Base-by-base conservation (phyloP, 179 eudicot genomes). In the Silene vulgaris region DNA sequence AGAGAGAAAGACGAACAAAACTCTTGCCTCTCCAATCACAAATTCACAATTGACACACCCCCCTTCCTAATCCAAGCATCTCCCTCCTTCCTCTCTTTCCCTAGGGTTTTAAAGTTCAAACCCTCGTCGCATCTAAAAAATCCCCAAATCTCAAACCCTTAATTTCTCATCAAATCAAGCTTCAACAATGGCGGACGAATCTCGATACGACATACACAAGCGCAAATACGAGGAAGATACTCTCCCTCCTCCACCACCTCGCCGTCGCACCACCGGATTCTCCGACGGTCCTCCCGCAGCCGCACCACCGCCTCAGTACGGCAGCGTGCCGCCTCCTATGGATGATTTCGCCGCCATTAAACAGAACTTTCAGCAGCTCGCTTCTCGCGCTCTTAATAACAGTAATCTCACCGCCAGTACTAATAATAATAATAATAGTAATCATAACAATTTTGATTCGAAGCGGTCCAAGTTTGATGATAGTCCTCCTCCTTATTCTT, bases 191-290 rank as follows among this genome's bases (percentile, higher is more conserved):
- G 90, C 97, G 43, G 97, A 92, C 14, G 97, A 91, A 64, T 77
- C 82, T 3, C 88, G 82, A 7, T 90, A 90, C 86, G 79, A 81
- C 0, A 62, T 85, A 11, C 84, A 85, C 82, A 92, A 92, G 88
- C 81, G 97, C 50, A 92, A 92, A 81, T 92, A 91, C 83, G 97
- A 91, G 4, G 97, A 89, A 13, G 76, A 79, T 7, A 63, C 77
- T 30, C 48, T 87, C 7, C 79, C 82, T 17, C 79, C 87, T 0
- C 81, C 88, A 1, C 74, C 80, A 4, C 90, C 88, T 63, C 84
- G 90, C 3, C 86, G 91, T 0, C 82, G 96, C 8, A 40, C 83
- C 17, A 81, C 92, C 48, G 92, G 91, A 0, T 91, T 90, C 83
- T 89, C 97, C 13, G 85, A 79, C 28, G 85, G 80, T 3, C 89